Conservation (phyloP, 768 basidiomycete species). For the Amanita phalloides region DNA sequence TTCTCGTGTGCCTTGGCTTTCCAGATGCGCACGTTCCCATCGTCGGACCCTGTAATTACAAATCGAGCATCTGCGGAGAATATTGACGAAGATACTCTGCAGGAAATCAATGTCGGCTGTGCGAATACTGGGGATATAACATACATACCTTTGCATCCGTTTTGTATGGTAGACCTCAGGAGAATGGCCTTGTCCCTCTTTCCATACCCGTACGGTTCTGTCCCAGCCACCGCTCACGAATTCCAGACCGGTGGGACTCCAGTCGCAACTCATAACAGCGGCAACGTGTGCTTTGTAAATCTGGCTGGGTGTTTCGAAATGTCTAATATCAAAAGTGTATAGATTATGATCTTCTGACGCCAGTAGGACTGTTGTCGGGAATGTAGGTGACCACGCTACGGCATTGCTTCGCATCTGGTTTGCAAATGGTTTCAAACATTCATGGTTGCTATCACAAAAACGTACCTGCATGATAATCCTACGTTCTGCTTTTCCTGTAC, state of each 20-base stretch:
- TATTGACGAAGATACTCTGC: conserved; percentile 77
- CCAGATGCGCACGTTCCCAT: conserved; percentile 93
- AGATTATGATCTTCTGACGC: conserved; percentile 99
- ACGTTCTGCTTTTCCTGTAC: conserved; percentile 93
- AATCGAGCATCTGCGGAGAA: conserved; percentile 90
- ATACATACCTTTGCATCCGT: conserved; percentile 86
- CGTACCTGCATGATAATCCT: conserved; percentile 81
- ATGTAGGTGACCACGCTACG: conserved; percentile 91
- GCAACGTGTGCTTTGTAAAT: conserved; percentile 98
- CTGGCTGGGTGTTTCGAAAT: conserved; percentile 71
- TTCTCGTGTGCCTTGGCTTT: conserved; percentile 90
- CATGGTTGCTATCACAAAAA: neutral
- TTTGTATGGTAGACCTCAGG: conserved; percentile 97
- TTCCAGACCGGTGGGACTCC: conserved; percentile 92
- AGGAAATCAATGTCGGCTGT: neutral
- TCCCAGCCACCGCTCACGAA: conserved; percentile 98
- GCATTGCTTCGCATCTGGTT: conserved; percentile 77
- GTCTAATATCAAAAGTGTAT: conserved; percentile 94
- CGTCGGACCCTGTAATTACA: conserved; percentile 85
- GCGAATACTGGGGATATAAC: conserved; percentile 8
- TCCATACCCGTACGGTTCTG: conserved; percentile 89
- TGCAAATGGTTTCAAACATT: neutral
- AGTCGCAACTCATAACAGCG: conserved; percentile 94
- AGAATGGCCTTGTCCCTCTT: conserved; percentile 67
- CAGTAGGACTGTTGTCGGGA: conserved; percentile 83